Evolutionary conservation across 2,329 filamentous ascomycete genomes (phyloP).

Genomic region (Capronia americana): DNA sequence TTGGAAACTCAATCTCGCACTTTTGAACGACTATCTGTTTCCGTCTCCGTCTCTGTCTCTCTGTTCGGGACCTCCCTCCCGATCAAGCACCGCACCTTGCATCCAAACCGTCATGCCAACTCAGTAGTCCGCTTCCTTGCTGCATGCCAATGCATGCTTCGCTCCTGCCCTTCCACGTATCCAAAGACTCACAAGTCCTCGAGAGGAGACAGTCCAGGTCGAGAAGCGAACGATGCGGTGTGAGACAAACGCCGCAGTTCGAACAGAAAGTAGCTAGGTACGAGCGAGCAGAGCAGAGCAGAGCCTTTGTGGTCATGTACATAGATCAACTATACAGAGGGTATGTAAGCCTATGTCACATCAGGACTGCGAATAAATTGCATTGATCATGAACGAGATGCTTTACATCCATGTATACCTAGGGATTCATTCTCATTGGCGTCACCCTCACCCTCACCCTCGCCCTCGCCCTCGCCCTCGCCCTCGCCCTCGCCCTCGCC

Average conservation of each 20-base stretch:
- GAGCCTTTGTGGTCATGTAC: too few species aligned
- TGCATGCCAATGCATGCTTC: not conserved
- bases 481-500: not conserved
- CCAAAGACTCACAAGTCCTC: not conserved
- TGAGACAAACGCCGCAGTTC: not conserved
- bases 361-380: not conserved
- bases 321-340: too few species aligned
- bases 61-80: too few species aligned
- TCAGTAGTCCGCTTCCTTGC: not conserved
- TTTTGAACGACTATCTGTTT: not conserved
- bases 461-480: too few species aligned
- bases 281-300: too few species aligned
- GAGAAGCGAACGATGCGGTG: not conserved
- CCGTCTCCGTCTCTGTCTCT: not conserved
- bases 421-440: not conserved
- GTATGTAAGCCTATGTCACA: too few species aligned
- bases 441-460: constrained; percentile 1
- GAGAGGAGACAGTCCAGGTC: not conserved
- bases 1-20: not conserved
- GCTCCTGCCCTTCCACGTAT: not conserved
- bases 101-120: not conserved
- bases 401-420: not conserved
- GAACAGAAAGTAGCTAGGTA: too few species aligned
- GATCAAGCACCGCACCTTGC: not conserved
- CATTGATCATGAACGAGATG: not conserved